Evolutionary conservation across 208 protist species (phyloP).

Genomic region (Crithidia brevicula): DNA sequence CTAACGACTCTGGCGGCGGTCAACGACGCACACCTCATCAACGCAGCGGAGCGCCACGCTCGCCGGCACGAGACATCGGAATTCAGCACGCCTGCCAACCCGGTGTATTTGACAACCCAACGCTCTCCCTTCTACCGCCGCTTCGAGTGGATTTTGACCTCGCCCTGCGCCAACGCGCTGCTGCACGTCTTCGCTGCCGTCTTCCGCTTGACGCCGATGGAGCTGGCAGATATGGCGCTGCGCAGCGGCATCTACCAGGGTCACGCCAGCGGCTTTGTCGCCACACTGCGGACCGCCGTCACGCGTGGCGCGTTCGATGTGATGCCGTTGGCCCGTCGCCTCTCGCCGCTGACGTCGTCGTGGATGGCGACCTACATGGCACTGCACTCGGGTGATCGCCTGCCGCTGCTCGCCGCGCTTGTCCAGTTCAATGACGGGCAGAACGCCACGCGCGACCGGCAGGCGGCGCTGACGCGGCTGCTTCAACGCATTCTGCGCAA

Average conservation of each 20-base stretch:
- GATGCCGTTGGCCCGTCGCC: constrained; percentile 71
- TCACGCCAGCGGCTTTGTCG: constrained; percentile 44
- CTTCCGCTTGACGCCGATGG: constrained; percentile 64
- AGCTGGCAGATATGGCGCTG: constrained; percentile 65
- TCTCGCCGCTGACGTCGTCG: constrained; percentile 59
- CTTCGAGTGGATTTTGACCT: constrained; percentile 56
- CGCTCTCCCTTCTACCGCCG: constrained; percentile 40
- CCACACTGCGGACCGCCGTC: constrained; percentile 43
- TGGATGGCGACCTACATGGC: constrained; percentile 75
- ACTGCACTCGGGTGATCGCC: constrained; percentile 71
- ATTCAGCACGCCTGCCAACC: too few species aligned
- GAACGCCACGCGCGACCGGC: constrained; percentile 49
- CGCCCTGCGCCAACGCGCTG: constrained; percentile 78
- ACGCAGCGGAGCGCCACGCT: constrained; percentile 27
- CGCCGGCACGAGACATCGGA: constrained; percentile 14
- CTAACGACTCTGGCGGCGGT: constrained; percentile 23
- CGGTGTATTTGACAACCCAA: constrained; percentile 42
- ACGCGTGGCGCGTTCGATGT: constrained; percentile 49
- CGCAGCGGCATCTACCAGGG: constrained; percentile 77
- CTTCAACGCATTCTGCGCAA: constrained; percentile 68
- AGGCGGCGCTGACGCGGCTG: constrained; percentile 34
- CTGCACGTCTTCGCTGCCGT: constrained; percentile 67
- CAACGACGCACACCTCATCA: constrained; percentile 15
- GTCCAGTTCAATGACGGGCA: constrained; percentile 48
- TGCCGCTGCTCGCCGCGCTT: constrained; percentile 61